These are phyloP conservation scores for Trypanosoma congolense DNA, from an alignment of 208 protist genomes.

Conservation along the genomic window DNA sequence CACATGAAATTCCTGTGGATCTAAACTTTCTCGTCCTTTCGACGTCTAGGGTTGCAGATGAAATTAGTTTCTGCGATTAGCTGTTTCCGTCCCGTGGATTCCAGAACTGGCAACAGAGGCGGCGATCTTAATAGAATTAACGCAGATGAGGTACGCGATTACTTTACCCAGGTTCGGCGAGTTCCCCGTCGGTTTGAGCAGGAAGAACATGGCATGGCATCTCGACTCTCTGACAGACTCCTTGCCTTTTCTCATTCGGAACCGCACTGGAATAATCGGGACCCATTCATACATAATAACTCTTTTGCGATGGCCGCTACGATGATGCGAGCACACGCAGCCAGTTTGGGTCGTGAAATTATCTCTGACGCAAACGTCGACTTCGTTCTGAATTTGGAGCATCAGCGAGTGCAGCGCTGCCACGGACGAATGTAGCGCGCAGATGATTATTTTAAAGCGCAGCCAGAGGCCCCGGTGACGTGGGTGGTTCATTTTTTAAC, in stretches of 20 bases:
- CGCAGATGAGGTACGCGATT: conserved; percentile 31
- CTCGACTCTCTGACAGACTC: conserved; percentile 37
- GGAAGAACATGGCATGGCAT: conserved; percentile 13
- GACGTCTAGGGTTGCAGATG: conserved; percentile 3
- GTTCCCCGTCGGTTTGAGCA: conserved; percentile 7
- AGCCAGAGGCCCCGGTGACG: no score
- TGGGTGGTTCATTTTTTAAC: no score
- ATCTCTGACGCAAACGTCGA: conserved; percentile 47
- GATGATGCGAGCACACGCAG: conserved; percentile 56
- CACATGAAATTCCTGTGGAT: conserved; percentile 53
- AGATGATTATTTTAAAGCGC: no score
- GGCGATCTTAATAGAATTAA: conserved; percentile 3
- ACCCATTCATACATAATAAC: conserved; percentile 84
- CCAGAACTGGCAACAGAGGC: conserved; percentile 19
- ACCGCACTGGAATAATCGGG: conserved; percentile 65
- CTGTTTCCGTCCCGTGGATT: conserved; percentile 29
- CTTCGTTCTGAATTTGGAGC: conserved; percentile 40
- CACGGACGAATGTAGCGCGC: not conserved
- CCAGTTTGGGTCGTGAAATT: conserved; percentile 38
- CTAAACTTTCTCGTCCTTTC: conserved; percentile 56
- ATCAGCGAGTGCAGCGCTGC: conserved; percentile 30
- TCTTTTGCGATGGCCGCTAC: conserved; percentile 63
- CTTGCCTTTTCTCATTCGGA: conserved; percentile 29
- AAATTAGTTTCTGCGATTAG: conserved; percentile 32
- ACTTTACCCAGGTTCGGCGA: conserved; percentile 36